Evolutionary conservation across 306 rosid genomes (phyloP).

Genomic region (Acacia confusa): DNA sequence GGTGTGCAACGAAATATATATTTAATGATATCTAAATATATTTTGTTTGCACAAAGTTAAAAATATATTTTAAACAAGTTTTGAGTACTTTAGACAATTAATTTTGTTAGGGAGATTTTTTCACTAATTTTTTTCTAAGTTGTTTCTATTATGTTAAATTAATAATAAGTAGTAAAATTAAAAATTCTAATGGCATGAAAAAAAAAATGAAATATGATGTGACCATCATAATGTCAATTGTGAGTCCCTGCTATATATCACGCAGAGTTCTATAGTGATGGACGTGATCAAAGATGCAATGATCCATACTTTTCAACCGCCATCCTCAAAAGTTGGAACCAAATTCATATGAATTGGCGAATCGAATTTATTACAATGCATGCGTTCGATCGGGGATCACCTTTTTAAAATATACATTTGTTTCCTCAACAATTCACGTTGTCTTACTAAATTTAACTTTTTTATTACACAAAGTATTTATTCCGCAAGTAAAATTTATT

Average conservation of each 20-base stretch:
- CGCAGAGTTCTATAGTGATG: neutral
- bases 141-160: no score
- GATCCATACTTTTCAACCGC: neutral
- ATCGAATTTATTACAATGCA: neutral
- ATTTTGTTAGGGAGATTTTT: no score
- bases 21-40: no score
- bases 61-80: no score
- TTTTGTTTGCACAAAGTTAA: no score
- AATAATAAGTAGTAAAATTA: neutral
- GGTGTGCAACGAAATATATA: no score
- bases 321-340: neutral
- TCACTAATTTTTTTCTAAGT: no score
- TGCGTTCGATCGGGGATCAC: neutral
- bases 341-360: neutral
- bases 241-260: neutral
- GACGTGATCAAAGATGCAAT: neutral
- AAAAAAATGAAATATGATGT: neutral
- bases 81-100: neutral
- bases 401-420: neutral
- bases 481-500: neutral
- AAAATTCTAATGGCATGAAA: neutral
- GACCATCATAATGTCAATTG: neutral
- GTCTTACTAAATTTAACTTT: neutral
- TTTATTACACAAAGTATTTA: neutral
- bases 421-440: neutral